Evolutionary conservation across 2,329 filamentous ascomycete species (phyloP), one percentile per base, ranked within the genome.

Genomic region (Trichophyton mentagrophytes): DNA sequence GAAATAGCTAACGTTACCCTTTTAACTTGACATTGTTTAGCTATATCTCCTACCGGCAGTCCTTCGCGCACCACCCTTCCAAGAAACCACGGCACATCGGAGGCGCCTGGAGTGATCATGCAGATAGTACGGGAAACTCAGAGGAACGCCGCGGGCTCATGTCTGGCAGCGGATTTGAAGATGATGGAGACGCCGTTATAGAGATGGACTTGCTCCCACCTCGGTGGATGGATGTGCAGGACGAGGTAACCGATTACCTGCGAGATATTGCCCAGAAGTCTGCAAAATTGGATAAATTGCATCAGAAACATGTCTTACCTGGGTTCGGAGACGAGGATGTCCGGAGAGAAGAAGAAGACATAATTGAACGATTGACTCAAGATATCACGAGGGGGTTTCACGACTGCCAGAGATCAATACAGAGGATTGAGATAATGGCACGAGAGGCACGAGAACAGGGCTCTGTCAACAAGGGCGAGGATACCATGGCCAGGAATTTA

Each of bases 31-130:
- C 15, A 61, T 25, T n/a, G 46, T 33, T 64, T 71, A 96, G 92
- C 73, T 99, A 95, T 75, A 93, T 99, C 73, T 97, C 93, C 75
- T 99, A 97, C 81, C 91, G 93, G 70, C 93, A 99, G 79, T 97
- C 92, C 69, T 97, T 96, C 77, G 85, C 90, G 69, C 93, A 97
- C 75, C 91, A 96, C 73, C 93, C 93, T 60, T 83, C 85, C 63
- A 91, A 95, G 77, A 90, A 90, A 76, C 84, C 85, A 66, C 86
- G 86, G 69, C 88, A 87, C 77, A 77, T 80, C 62, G 74, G 78
- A 61, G 75, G 82, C 61, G 74, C 79, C 67, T 72, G 77, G 67
- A 81, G 82, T 78, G 82, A 63, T 40, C 84, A 84, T 71, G 79
- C 79, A 64, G 83, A 86, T 62, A 80, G 70, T 76, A 78, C 67